Percentiles rank a stretch among this genome's conserved stretches.
These are phyloP conservation scores for Bothriochloa decipiens DNA, from an alignment of 176 grass and related monocot genomes.

Conservation along the genomic window DNA sequence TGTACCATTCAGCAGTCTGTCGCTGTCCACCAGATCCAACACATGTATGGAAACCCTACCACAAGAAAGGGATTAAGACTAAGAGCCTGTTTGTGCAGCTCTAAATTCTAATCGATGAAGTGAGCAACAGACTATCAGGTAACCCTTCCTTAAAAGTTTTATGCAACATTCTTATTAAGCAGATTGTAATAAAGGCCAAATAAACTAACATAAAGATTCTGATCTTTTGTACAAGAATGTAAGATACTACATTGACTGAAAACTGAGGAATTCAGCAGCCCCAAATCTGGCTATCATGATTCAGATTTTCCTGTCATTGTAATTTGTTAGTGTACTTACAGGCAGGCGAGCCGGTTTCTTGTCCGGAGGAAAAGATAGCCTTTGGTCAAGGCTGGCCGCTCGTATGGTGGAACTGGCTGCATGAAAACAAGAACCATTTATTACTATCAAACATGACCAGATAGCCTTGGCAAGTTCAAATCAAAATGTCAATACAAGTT, in stretches of 20 bases:
- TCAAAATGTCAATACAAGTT: background rate
- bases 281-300: background rate
- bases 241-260: background rate
- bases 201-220: background rate
- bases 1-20: constrained; percentile 85
- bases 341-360: constrained; percentile 92
- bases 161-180: background rate
- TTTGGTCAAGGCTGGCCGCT: constrained; percentile 91
- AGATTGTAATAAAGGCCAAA: background rate
- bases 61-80: constrained; percentile 33
- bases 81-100: constrained; percentile 4
- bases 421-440: constrained; percentile 20
- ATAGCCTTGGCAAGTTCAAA: background rate
- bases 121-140: background rate
- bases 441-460: constrained; percentile 14
- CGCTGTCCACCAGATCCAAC: constrained; percentile 87
- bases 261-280: background rate
- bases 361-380: constrained; percentile 84
- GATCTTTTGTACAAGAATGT: background rate
- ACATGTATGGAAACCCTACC: constrained; percentile 90
- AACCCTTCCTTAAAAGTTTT: background rate
- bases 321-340: constrained; percentile 53
- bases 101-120: background rate
- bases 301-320: background rate
- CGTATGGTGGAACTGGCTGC: constrained; percentile 81